Evolutionary conservation across 2,329 filamentous ascomycete genomes (phyloP).

Genomic region (Trichoderma koningiopsis): DNA sequence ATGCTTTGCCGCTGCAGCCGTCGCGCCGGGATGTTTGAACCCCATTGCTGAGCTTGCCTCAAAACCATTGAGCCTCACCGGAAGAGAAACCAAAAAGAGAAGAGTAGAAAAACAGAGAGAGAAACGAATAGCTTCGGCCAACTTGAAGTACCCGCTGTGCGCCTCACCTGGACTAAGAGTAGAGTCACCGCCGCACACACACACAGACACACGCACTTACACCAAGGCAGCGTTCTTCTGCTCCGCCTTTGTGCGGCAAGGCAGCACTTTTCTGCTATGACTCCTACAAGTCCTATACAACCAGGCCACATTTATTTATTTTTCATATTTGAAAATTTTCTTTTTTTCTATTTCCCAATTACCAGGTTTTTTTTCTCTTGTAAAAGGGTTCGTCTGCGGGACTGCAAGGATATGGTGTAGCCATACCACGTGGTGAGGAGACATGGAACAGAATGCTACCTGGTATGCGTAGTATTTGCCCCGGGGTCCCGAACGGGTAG

Average conservation of each 20-base stretch:
- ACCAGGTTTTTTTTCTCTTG: not conserved
- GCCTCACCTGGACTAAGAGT: constrained; percentile 10
- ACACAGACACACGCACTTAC: too few species aligned
- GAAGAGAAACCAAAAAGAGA: not conserved
- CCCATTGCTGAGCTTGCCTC: not conserved
- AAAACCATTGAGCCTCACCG: not conserved
- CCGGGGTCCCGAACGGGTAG: not conserved
- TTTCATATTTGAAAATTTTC: not conserved
- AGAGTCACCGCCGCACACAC: not conserved
- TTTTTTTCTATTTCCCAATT: not conserved
- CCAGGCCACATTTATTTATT: not conserved
- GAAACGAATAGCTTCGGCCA: not conserved
- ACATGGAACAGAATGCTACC: not conserved
- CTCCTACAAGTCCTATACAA: not conserved
- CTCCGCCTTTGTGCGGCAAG: not conserved
- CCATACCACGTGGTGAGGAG: constrained; percentile 16
- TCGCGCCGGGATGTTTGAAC: not conserved
- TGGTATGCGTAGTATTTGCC: not conserved
- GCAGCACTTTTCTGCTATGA: constrained; percentile 3
- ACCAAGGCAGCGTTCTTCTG: not conserved
- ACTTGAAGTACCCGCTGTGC: not conserved
- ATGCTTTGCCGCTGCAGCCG: not conserved
- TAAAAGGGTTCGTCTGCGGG: not conserved
- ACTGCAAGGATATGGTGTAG: not conserved
- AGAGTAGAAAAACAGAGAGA: too few species aligned